Evolutionary conservation across 768 basidiomycete species (phyloP), one percentile per base, ranked within the genome.

Genomic region (Tulasnella sp.): DNA sequence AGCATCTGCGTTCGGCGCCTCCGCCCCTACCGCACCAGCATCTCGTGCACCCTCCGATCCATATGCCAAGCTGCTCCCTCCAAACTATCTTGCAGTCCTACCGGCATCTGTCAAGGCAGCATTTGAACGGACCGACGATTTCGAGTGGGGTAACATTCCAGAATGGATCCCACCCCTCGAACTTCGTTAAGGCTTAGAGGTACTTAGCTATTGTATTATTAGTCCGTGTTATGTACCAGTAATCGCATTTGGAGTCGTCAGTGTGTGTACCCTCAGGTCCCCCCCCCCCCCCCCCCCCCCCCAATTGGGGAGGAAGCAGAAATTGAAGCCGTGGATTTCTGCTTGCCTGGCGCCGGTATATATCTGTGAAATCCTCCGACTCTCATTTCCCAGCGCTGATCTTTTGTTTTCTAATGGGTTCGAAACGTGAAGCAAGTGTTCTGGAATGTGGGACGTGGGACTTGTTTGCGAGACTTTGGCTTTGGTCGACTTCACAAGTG

Each of bases 121-220:
- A 55, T 93, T 93, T 81, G 82, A 85, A 80, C 83, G 83, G 26
- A 84, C 85, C 75, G 77, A 77, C 39, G 89, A 84, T 83, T 94
- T 93, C 81, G 89, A 89, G 81, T 91, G 89, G 87, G 89, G 90
- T 82, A 71, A 87, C 87, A 80, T 94, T 70, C 92, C 92, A 0
- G 91, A 92, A 78, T 93, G 90, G 89, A 85, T 91, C 77, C 93
- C 92, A 51, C 93, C 92, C 11, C 81, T 88, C 75, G 88, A 90
- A 81, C 81, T 90, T 78, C 85, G 90, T 77, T 90, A 85, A 48
- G 18, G 16, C 20, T 37, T 42, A 20, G 23, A 40, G 11, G 37
- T 40, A 32, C 20, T 46, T 72, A 40, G n/a, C 44, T 42, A 11
- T 72, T 40, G 44, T 46, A 72, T 72, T 72, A 72, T n/a, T 39